phyloP scores from a whole-genome alignment of 208 protist genomes.

The Crithidia mellificae region DNA sequence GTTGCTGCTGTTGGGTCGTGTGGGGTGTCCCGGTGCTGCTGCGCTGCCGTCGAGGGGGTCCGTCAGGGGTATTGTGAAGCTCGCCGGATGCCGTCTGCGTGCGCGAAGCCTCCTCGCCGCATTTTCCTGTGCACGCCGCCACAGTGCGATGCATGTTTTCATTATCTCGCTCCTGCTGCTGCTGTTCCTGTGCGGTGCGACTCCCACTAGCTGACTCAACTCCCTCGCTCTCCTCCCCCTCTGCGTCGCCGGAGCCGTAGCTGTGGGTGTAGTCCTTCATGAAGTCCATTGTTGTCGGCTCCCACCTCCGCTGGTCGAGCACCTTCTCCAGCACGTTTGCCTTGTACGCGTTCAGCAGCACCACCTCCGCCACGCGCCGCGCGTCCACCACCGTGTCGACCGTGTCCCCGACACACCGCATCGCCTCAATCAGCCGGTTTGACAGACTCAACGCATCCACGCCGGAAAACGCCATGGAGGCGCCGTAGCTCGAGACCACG shows the following conservation, averaged over 20 bases:
- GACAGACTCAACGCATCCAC: slow-evolving; percentile 26
- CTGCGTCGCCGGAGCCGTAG: neutral
- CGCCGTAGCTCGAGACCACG: slow-evolving; percentile 41
- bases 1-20: no score
- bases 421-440: slow-evolving; percentile 43
- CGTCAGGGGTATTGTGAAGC: no score
- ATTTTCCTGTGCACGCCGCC: no score
- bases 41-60: neutral
- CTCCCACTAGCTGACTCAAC: no score
- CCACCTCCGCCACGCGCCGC: slow-evolving; percentile 53
- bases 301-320: slow-evolving; percentile 50
- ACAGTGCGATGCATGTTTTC: neutral
- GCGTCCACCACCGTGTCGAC: slow-evolving; percentile 45
- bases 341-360: slow-evolving; percentile 79
- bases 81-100: neutral
- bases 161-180: neutral
- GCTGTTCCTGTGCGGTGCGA: neutral
- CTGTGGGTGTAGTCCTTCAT: slow-evolving; percentile 2
- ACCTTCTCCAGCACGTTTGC: slow-evolving; percentile 59
- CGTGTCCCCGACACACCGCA: slow-evolving; percentile 35
- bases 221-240: neutral
- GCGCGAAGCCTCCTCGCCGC: neutral
- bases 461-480: slow-evolving; percentile 22
- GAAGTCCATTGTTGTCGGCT: slow-evolving; percentile 38
- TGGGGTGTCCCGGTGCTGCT: neutral